Conservation (phyloP, 2,329 filamentous ascomycete species). For the Torrubiellomyces zombiae region DNA sequence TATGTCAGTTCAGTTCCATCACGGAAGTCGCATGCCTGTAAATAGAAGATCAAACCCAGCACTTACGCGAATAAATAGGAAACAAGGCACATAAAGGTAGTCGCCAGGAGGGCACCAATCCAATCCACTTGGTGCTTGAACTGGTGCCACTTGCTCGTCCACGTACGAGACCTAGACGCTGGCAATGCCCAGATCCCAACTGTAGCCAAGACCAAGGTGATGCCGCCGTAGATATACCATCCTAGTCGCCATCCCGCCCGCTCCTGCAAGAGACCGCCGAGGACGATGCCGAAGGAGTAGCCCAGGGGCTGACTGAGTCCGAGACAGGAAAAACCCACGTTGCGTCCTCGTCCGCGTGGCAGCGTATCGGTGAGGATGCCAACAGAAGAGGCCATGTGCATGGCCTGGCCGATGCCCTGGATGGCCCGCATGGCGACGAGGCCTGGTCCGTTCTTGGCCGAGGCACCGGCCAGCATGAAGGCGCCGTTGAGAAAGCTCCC, state of each 20-base stretch:
- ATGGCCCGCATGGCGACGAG: constrained; percentile 21
- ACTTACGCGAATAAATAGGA: constrained; percentile 38
- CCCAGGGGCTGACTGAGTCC: constrained; percentile 30
- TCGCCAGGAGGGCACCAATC: constrained; percentile 31
- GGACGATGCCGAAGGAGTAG: constrained; percentile 31
- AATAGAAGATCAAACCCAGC: background rate
- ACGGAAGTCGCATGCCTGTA: too few relatives aligned
- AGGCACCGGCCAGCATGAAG: constrained; percentile 15
- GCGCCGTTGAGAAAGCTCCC: constrained; percentile 15
- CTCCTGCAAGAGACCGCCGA: constrained; percentile 30
- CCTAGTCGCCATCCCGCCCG: constrained; percentile 29
- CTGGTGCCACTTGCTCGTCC: constrained; percentile 8
- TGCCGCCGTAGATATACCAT: constrained; percentile 22
- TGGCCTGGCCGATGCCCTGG: constrained; percentile 20
- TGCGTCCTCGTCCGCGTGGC: constrained; percentile 16
- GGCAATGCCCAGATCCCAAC: constrained; percentile 20
- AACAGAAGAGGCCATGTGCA: constrained; percentile 19
- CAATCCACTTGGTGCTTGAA: constrained; percentile 31
- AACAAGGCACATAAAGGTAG: constrained; percentile 27
- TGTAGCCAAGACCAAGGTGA: constrained; percentile 18
- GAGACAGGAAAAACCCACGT: constrained; percentile 24
- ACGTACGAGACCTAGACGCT: constrained; percentile 9
- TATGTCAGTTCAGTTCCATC: too few relatives aligned
- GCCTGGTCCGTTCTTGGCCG: constrained; percentile 12
- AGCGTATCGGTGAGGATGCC: constrained; percentile 17